phyloP scores from a whole-genome alignment of 257 asterid genomes.

The Mitragyna speciosa region DNA sequence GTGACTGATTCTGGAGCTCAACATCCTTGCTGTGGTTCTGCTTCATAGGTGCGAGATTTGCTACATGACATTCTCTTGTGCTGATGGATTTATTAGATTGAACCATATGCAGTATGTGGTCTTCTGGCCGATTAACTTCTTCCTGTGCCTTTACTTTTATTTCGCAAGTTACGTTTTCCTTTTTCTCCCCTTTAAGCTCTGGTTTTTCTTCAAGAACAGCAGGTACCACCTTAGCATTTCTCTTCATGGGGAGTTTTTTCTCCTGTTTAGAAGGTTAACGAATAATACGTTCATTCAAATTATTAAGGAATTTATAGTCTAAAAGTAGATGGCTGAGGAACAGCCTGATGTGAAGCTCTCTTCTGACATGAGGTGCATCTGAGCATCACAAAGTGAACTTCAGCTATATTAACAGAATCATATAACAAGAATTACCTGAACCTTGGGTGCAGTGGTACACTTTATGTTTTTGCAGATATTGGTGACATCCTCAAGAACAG shows the following conservation, averaged over 20 bases:
- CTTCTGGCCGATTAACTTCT: constrained; percentile 27
- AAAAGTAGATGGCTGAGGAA: neutral
- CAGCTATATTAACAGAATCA: neutral
- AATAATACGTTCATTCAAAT: constrained; percentile 5
- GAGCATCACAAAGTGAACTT: neutral
- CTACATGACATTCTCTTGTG: constrained; percentile 22
- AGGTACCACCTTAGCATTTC: constrained; percentile 45
- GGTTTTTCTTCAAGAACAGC: constrained; percentile 35
- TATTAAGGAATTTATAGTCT: constrained; percentile 6
- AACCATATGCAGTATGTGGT: constrained; percentile 12
- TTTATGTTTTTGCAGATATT: constrained; percentile 52
- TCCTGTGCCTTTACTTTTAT: constrained; percentile 32
- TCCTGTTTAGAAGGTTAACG: constrained; percentile 43
- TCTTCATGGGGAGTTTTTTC: constrained; percentile 38
- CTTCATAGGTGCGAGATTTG: constrained; percentile 31
- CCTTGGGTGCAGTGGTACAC: constrained; percentile 47
- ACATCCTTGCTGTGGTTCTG: constrained; percentile 23
- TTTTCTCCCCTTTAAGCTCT: constrained; percentile 34
- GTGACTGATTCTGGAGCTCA: constrained; percentile 25
- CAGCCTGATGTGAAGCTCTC: neutral
- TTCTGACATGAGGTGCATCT: neutral
- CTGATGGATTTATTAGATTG: constrained; percentile 30
- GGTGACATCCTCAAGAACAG: constrained; percentile 82
- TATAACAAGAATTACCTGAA: constrained; percentile 43
- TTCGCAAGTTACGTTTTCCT: constrained; percentile 28